Evolutionary conservation across 106 monocot species (phyloP), one percentile per base, ranked within the genome.

Genomic region (Dioscorea dumetorum): DNA sequence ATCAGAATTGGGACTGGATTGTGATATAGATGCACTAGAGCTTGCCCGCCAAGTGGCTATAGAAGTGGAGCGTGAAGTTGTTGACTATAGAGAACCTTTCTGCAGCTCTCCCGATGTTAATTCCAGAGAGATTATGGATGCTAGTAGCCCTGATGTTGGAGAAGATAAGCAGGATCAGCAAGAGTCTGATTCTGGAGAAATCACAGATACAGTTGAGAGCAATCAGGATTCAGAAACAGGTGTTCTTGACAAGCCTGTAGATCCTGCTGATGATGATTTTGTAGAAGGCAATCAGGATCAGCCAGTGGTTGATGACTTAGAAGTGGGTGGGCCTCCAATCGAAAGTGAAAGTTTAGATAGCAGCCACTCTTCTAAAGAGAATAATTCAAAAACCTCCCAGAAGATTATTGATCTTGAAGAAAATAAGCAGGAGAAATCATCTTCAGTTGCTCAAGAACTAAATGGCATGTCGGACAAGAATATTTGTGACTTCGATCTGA

Each of bases 21-120:
- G 74, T 24, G 90, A 90, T 64, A 77, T 80, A 54, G 94, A 94
- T 80, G 81, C 86, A 17, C 57, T 87, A 33, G 85, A 85, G 57
- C 71, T 90, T 70, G 94, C 94, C 48, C 58, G 87, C 41, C 84
- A 90, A 60, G 90, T 94, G 59, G 90, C 87, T 41, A 84, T 90
- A 28, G 77, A 90, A 81, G 94, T 87, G 33, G 90, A 82, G 64
- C 73, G 78, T 49, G 85, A 87, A 68, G 85, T 85, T 66, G 90
- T 78, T 48, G 84, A 94, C 62, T 87, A 91, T 52, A 83, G 94
- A 73, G 94, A 90, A 64, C 74, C 80, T 35, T 74, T 78, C 71
- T 86, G 72, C 60, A 84, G 80, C 69, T 87, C 94, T 23, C 74
- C 87, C n/a, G 87, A 83, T 2, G 64, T 49, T 20, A 65, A 70